Conservation (phyloP, 202 grass and related monocot genomes). For the Panicum virgatum region DNA sequence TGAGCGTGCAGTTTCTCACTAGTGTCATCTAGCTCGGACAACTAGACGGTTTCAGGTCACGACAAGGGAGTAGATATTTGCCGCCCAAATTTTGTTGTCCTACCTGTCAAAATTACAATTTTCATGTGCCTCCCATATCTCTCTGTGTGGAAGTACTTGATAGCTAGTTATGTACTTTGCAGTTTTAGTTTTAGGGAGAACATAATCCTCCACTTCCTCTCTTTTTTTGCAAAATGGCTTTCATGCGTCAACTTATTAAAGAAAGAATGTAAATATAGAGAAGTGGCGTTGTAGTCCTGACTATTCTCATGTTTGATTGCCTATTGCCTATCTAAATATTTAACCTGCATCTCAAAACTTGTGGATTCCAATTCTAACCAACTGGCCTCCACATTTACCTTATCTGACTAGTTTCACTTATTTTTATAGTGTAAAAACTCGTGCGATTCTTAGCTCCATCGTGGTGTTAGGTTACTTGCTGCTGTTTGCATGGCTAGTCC, state of each 20-base stretch:
- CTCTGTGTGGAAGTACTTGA: background rate
- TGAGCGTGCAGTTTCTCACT: background rate
- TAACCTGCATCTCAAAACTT: background rate
- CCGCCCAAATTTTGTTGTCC: background rate
- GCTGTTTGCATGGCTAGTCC: background rate
- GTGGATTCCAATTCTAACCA: background rate
- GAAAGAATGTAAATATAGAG: background rate
- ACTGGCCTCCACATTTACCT: background rate
- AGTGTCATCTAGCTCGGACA: background rate
- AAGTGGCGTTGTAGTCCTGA: background rate
- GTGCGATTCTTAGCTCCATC: background rate
- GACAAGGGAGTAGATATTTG: background rate
- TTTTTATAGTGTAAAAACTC: background rate
- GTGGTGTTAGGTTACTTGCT: background rate
- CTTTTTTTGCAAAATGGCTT: background rate
- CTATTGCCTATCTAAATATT: constrained; percentile 3
- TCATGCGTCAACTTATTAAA: background rate
- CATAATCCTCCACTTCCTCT: background rate
- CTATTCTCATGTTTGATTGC: background rate
- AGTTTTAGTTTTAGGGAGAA: background rate
- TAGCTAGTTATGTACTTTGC: background rate
- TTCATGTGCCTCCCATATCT: background rate
- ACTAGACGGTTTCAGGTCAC: background rate
- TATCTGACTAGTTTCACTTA: background rate
- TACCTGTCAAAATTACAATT: background rate